Evolutionary conservation across 2,329 filamentous ascomycete genomes (phyloP), one percentile per base, ranked within the genome.

Genomic region (Aspergillus neoniger): DNA sequence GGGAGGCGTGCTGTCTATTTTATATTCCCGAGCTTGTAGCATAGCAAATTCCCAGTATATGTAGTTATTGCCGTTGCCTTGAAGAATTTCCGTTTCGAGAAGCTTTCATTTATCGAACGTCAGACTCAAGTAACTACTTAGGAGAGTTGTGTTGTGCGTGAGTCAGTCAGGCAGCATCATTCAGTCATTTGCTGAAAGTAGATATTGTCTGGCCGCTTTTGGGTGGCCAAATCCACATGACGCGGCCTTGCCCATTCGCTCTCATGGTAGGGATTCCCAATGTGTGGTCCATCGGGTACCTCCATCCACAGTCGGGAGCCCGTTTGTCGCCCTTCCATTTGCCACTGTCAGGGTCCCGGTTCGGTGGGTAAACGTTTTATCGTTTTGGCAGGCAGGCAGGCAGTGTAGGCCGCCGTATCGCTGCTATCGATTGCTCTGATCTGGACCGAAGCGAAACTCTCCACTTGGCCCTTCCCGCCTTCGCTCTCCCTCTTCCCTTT

Each of bases 21-120:
- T 58, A 59, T 58, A 54, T 55, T 36, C 56, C 57, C 52, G 61
- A 61, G 63, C 67, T 66, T 70, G 70, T 69, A 73, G 67, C 70
- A 69, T 69, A 74, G 68, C 72, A 70, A 70, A 73, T 74, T 72
- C 68, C 69, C 68, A 63, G 60, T 48, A 60, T 63, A 67, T 73
- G 71, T 75, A 74, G 70, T 72, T 74, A 73, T 71, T 67, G 57
- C 50, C 38, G 55, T 58, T 63, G 28, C 39, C 41, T 39, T 41
- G 52, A 56, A 21, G 44, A 36, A 47, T 14, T 36, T 36, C 32
- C 12, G 32, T 36, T 59, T 43, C 52, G 15, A 55, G 53, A 44
- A 38, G 14, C 32, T 55, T 44, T 28, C 30, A 19, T 12, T 58
- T 25, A 38, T 55, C 25, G 51, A 38, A 9, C 4, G 30, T 23